Evolutionary conservation across 2,329 filamentous ascomycete genomes (phyloP).

Genomic region (Diaporthe ampelina): DNA sequence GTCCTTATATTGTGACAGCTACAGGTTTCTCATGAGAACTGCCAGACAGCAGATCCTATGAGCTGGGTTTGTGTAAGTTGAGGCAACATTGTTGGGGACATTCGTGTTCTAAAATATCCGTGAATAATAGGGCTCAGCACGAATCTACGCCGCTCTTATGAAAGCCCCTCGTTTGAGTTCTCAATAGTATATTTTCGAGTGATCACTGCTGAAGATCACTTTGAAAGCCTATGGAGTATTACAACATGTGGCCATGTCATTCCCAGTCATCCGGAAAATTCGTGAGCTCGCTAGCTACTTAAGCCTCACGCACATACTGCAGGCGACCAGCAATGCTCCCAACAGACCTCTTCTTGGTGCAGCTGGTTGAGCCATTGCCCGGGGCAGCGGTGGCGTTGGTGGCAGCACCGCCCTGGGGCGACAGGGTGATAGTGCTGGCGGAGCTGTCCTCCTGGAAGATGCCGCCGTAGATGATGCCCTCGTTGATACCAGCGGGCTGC

Average conservation of each 20-base stretch:
- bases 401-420: conserved; percentile 35
- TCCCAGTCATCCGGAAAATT: not conserved
- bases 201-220: not conserved
- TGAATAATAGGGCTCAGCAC: not conserved
- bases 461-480: conserved; percentile 66
- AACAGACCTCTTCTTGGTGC: conserved; percentile 26
- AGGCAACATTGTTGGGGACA: not conserved
- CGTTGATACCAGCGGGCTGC: conserved; percentile 63
- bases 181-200: not conserved
- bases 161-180: not conserved
- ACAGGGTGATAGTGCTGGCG: conserved; percentile 55
- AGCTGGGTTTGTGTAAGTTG: too few relatives aligned
- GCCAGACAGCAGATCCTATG: too few relatives aligned
- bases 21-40: too few relatives aligned
- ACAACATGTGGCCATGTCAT: not conserved
- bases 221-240: not conserved
- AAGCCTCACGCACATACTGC: conserved; percentile 6
- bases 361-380: not conserved
- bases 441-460: conserved; percentile 67
- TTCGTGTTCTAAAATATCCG: not conserved
- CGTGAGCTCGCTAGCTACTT: not conserved
- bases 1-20: too few relatives aligned
- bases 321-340: conserved; percentile 11
- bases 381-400: conserved; percentile 3
- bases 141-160: not conserved